Conservation (phyloP, 1,284 basidiomycete genomes). For the Vanrija sp. region DNA sequence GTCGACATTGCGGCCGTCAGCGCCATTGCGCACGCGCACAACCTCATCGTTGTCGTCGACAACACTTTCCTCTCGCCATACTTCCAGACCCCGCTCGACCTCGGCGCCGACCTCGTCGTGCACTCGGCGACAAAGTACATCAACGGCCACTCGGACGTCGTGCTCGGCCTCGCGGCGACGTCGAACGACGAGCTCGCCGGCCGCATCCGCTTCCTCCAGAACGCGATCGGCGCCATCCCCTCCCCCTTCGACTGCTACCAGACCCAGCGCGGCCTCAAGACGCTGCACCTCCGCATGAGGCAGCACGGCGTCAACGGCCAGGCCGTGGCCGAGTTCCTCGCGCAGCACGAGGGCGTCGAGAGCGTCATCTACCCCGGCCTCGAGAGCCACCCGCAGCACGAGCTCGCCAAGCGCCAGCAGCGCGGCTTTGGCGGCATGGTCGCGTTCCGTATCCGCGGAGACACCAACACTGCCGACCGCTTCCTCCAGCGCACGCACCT, state of each 20-base stretch:
- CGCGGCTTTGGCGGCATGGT: slow-evolving; percentile 62
- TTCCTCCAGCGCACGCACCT: slow-evolving; percentile 46
- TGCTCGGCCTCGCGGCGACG: slow-evolving; percentile 72
- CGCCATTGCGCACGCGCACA: slow-evolving; percentile 15
- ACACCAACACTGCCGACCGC: slow-evolving; percentile 7
- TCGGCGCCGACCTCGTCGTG: slow-evolving; percentile 45
- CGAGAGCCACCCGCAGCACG: slow-evolving; percentile 28
- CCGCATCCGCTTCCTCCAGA: slow-evolving; percentile 79
- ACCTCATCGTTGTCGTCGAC: slow-evolving; percentile 57
- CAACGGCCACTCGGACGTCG: slow-evolving; percentile 87
- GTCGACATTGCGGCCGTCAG: slow-evolving; percentile 46
- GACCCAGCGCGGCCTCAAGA: slow-evolving; percentile 86
- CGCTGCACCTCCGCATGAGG: slow-evolving; percentile 78
- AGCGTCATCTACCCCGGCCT: slow-evolving; percentile 86
- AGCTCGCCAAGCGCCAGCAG: slow-evolving; percentile 12
- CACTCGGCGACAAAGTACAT: slow-evolving; percentile 78
- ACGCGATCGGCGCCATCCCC: slow-evolving; percentile 79
- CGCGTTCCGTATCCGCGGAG: slow-evolving; percentile 54
- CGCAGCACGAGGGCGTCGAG: slow-evolving; percentile 58
- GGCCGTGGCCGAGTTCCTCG: slow-evolving; percentile 64
- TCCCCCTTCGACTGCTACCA: slow-evolving; percentile 89
- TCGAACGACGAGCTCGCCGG: slow-evolving; percentile 21
- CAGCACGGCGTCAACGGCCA: slow-evolving; percentile 82
- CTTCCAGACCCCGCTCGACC: slow-evolving; percentile 79
- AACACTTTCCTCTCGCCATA: slow-evolving; percentile 91